A percentile compares a stretch with the other conserved stretches of the same genome.
Conservation (phyloP, 768 basidiomycete species). For the Psilocybe cubensis region DNA sequence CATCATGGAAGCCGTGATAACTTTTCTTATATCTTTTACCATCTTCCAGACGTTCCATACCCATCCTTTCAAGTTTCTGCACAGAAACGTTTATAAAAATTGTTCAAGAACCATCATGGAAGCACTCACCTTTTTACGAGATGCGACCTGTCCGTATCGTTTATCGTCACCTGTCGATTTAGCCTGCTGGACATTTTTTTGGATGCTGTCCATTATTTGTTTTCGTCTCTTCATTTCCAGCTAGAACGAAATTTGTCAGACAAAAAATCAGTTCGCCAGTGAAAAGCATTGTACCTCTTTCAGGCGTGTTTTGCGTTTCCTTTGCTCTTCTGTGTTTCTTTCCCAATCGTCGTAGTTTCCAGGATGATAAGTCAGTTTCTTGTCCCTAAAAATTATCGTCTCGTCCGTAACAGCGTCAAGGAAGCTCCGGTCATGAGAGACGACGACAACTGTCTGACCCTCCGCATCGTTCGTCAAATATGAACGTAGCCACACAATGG, state of each 20-base stretch:
- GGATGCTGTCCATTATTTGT: slow-evolving; percentile 58
- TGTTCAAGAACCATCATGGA: not conserved
- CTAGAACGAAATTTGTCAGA: slow-evolving; percentile 9
- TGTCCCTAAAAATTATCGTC: slow-evolving; percentile 60
- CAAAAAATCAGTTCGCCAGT: not conserved
- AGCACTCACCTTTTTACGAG: slow-evolving; percentile 49
- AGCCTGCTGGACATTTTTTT: slow-evolving; percentile 50
- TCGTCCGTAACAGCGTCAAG: slow-evolving; percentile 62
- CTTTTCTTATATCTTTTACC: slow-evolving; percentile 34
- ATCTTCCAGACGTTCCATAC: slow-evolving; percentile 35
- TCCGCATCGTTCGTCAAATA: slow-evolving; percentile 46
- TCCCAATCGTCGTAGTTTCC: slow-evolving; percentile 60
- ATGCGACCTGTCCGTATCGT: slow-evolving; percentile 51
- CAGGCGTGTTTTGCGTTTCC: slow-evolving; percentile 46
- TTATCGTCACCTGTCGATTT: slow-evolving; percentile 68
- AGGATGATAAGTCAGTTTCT: slow-evolving; percentile 55
- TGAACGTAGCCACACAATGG: slow-evolving; percentile 56
- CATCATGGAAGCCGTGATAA: slow-evolving; percentile 35
- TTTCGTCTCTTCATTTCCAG: slow-evolving; percentile 38
- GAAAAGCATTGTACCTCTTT: slow-evolving; percentile 35
- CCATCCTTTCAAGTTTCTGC: slow-evolving; percentile 35
- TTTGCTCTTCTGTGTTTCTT: slow-evolving; percentile 45
- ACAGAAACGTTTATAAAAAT: not conserved
- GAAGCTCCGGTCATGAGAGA: slow-evolving; percentile 70
- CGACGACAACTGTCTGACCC: slow-evolving; percentile 56